phyloP scores from a whole-genome alignment of 306 rosid species.

The Arachis hypogaea region DNA sequence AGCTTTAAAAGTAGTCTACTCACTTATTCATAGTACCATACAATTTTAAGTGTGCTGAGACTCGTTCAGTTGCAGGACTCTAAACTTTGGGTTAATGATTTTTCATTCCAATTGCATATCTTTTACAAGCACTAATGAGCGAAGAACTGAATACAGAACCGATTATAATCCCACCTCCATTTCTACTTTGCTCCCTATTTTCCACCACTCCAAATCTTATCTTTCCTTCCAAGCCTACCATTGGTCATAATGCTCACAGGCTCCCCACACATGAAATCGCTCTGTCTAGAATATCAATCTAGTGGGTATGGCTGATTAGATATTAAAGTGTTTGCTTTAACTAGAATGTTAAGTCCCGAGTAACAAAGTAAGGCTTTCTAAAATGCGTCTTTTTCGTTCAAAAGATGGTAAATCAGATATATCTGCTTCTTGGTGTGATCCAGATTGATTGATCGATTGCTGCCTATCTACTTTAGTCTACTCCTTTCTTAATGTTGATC shows the following conservation, averaged over 20 bases:
- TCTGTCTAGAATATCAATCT: not conserved
- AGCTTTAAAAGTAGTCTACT: not conserved
- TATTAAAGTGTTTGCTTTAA: constrained; percentile 5
- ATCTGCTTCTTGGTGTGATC: not conserved
- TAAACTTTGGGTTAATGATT: constrained; percentile 7
- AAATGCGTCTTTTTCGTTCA: constrained; percentile 10
- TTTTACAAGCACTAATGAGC: not conserved
- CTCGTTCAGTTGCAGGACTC: constrained; percentile 2
- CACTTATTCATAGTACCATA: not conserved
- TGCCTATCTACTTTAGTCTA: constrained; percentile 6
- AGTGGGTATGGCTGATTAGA: constrained; percentile 15
- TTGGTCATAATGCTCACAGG: not conserved
- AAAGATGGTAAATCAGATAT: not conserved
- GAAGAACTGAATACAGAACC: not conserved
- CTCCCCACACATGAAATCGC: not conserved
- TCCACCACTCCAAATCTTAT: not conserved
- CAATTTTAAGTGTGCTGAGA: constrained; percentile 5
- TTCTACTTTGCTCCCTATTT: not conserved
- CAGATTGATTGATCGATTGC: not conserved
- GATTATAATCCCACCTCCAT: not conserved
- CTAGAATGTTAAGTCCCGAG: not conserved
- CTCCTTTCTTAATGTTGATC: constrained; percentile 1
- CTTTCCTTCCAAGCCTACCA: not conserved
- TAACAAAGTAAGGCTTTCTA: constrained; percentile 6
- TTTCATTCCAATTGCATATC: constrained; percentile 4